Percentiles rank a stretch among this genome's conserved stretches.
Evolutionary conservation across 352 stramenopile species (phyloP).

Genomic region (Phytophthora fragariaefolia): DNA sequence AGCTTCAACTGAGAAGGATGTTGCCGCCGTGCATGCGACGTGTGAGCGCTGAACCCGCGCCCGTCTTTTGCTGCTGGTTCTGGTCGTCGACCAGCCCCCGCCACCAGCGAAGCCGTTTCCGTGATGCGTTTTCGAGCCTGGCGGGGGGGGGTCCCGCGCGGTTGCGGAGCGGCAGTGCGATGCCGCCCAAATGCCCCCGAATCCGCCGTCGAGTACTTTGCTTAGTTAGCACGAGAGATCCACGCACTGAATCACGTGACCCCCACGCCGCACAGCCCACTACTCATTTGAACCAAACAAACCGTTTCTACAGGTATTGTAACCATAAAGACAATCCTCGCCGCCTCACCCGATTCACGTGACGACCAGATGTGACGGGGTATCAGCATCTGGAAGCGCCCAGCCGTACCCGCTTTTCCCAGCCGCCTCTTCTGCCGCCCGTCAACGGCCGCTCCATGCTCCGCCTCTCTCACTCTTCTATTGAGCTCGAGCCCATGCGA

Average conservation of each 20-base stretch:
- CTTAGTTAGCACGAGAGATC: neutral
- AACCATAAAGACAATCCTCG: too few relatives aligned
- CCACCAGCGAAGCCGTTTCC: conserved; percentile 29
- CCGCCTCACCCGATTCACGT: neutral
- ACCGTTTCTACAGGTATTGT: too few relatives aligned
- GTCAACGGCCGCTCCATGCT: conserved; percentile 20
- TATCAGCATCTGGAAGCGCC: neutral
- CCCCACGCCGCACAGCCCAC: too few relatives aligned
- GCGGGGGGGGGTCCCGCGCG: neutral
- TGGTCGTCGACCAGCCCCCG: conserved; percentile 17
- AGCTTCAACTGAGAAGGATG: conserved; percentile 13
- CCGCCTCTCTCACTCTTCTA: conserved; percentile 30
- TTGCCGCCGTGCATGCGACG: conserved; percentile 13
- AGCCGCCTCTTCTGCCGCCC: conserved; percentile 27
- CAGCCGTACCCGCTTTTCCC: neutral
- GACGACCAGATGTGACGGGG: neutral
- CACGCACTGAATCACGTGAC: neutral
- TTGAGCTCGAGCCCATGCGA: conserved; percentile 23
- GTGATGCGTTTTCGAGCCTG: conserved; percentile 7
- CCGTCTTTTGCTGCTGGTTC: conserved; percentile 19
- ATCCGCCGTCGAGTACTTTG: neutral
- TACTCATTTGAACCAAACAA: too few relatives aligned
- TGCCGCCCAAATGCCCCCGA: neutral
- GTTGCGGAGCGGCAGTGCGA: neutral
- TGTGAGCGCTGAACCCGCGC: conserved; percentile 6